phyloP scores from a whole-genome alignment of 352 stramenopile genomes.

The Globisporangium apiculatum region DNA sequence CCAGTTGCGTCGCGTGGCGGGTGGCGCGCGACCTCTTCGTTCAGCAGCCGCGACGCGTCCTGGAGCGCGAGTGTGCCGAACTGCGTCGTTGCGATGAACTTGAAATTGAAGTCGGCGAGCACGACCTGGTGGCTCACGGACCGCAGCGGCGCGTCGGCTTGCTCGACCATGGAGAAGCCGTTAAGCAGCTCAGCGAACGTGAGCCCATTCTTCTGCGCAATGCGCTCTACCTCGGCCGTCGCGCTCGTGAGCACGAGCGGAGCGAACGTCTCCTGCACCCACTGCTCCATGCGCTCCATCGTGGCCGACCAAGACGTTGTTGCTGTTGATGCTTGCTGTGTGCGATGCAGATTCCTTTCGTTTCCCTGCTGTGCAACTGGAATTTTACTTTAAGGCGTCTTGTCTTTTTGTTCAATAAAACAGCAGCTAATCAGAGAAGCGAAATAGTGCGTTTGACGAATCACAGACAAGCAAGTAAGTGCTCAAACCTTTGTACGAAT shows the following conservation, averaged over 20 bases:
- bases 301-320: no score
- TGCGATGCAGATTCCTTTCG: no score
- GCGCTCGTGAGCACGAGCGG: slow-evolving; percentile 75
- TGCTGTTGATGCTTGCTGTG: no score
- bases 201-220: slow-evolving; percentile 81
- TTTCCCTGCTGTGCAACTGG: no score
- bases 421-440: no score
- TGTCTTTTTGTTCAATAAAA: no score
- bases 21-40: slow-evolving; percentile 49
- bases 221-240: slow-evolving; percentile 68
- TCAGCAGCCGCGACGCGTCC: slow-evolving; percentile 54
- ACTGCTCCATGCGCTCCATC: slow-evolving; percentile 59
- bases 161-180: slow-evolving; percentile 50
- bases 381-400: no score
- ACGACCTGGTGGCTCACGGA: slow-evolving; percentile 66
- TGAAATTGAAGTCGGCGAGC: slow-evolving; percentile 66
- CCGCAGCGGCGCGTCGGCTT: slow-evolving; percentile 63
- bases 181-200: slow-evolving; percentile 68
- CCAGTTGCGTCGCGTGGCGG: slow-evolving; percentile 19
- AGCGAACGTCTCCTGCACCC: slow-evolving; percentile 73
- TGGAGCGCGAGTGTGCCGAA: slow-evolving; percentile 37
- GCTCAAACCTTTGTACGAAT: no score
- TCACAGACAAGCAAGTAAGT: no score
- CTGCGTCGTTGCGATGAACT: slow-evolving; percentile 52
- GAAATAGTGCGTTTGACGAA: no score